phyloP scores from a whole-genome alignment of 768 basidiomycete species.

The Chalciporus sphaerocephalus region DNA sequence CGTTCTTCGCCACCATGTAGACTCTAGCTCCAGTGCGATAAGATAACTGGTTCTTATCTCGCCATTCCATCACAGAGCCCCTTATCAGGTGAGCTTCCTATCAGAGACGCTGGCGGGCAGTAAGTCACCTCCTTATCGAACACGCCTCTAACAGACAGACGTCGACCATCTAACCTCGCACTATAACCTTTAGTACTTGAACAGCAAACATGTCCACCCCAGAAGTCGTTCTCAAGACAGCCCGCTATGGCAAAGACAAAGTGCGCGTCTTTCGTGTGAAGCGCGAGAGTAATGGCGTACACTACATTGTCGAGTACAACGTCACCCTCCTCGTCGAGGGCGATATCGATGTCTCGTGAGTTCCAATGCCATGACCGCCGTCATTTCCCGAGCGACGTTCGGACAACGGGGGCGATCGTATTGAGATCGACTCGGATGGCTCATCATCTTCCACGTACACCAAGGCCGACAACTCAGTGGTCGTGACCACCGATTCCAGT shows the following conservation, averaged over 20 bases:
- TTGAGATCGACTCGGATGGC: background rate
- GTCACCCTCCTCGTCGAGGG: conserved; percentile 81
- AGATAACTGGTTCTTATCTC: too few relatives aligned
- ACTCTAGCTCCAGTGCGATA: too few relatives aligned
- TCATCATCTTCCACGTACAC: conserved; percentile 57
- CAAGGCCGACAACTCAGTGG: conserved; percentile 78
- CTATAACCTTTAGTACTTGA: background rate
- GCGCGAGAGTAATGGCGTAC: conserved; percentile 52
- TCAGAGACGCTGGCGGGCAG: too few relatives aligned
- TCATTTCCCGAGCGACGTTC: background rate
- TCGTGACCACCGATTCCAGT: conserved; percentile 94
- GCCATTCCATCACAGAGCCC: too few relatives aligned
- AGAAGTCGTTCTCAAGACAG: conserved; percentile 36
- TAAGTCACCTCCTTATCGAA: background rate
- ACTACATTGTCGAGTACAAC: conserved; percentile 81
- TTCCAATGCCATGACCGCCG: background rate
- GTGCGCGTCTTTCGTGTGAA: conserved; percentile 85
- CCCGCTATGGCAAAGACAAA: conserved; percentile 85
- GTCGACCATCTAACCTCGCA: too few relatives aligned
- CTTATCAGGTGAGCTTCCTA: too few relatives aligned
- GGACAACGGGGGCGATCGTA: background rate
- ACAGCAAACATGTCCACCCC: conserved; percentile 26
- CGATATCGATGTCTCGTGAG: conserved; percentile 68
- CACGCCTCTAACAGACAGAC: too few relatives aligned
- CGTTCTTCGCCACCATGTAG: too few relatives aligned